phyloP scores from a whole-genome alignment of 768 basidiomycete genomes.

The Rhodotorula taiwanensis region DNA sequence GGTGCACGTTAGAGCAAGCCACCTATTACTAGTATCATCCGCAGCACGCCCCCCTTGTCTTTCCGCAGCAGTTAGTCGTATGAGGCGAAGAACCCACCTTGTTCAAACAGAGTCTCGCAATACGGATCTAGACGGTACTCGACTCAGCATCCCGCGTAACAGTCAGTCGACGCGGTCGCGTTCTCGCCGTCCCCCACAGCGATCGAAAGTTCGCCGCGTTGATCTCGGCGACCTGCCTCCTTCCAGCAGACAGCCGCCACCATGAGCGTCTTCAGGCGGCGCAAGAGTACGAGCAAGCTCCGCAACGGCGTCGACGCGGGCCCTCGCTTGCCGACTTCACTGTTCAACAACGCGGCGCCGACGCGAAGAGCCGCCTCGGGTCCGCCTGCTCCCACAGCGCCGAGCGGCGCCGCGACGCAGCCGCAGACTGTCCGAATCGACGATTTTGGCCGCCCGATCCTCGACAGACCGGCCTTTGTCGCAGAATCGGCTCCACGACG shows the following conservation, averaged over 20 bases:
- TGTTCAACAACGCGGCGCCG: neutral
- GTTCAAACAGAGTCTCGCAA: too few relatives aligned
- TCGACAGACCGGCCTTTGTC: conserved; percentile 6
- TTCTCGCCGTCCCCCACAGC: too few relatives aligned
- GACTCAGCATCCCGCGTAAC: too few relatives aligned
- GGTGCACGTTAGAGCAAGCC: neutral
- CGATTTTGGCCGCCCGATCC: conserved; percentile 24
- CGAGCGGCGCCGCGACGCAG: neutral
- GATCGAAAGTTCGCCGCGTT: neutral
- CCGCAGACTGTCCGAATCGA: conserved; percentile 11
- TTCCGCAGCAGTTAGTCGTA: too few relatives aligned
- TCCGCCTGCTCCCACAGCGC: neutral
- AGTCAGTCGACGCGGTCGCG: neutral
- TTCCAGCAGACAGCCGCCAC: too few relatives aligned
- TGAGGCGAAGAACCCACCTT: too few relatives aligned
- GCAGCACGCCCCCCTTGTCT: too few relatives aligned
- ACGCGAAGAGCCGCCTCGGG: neutral
- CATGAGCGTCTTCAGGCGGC: conserved; percentile 16
- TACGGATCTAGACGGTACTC: too few relatives aligned
- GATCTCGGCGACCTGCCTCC: too few relatives aligned
- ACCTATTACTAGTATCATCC: too few relatives aligned
- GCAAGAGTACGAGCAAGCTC: conserved; percentile 13
- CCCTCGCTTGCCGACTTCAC: neutral
- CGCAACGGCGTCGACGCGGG: neutral
- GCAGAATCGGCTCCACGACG: neutral